Percentiles rank a stretch among this genome's conserved stretches.
These are phyloP conservation scores for Yarrowia deformans DNA, from an alignment of 805 yeast genomes.

Conservation along the genomic window DNA sequence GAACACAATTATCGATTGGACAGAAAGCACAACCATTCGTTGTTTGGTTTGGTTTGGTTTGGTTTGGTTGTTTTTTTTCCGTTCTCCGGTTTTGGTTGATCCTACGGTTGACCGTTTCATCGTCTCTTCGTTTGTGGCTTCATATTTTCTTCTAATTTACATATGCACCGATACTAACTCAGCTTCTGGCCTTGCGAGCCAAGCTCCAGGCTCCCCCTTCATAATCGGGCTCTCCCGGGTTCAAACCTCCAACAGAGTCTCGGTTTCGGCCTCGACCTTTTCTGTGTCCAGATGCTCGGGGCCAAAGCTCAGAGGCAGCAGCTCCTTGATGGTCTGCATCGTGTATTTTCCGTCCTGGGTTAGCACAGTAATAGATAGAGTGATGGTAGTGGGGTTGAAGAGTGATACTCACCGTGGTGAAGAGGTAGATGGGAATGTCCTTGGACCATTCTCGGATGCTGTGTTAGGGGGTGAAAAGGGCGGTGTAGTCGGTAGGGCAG, in stretches of 20 bases:
- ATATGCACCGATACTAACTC: constrained; percentile 18
- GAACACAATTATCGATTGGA: too few relatives aligned
- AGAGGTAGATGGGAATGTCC: constrained; percentile 72
- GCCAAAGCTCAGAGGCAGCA: constrained; percentile 86
- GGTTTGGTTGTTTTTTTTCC: too few relatives aligned
- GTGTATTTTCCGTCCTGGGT: constrained; percentile 55
- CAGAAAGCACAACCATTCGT: too few relatives aligned
- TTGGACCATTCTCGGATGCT: constrained; percentile 76
- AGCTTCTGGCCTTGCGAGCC: constrained; percentile 36
- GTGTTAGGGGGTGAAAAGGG: too few relatives aligned
- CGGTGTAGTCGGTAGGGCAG: too few relatives aligned
- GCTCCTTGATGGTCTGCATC: constrained; percentile 61
- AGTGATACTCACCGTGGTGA: constrained; percentile 51
- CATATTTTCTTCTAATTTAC: neutral
- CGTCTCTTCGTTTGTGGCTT: too few relatives aligned
- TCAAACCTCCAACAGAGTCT: constrained; percentile 14
- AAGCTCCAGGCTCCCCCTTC: constrained; percentile 35
- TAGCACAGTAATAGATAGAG: constrained; percentile 42
- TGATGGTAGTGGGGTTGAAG: neutral
- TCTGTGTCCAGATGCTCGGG: constrained; percentile 64
- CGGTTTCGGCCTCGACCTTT: constrained; percentile 25
- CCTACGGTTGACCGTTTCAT: too few relatives aligned
- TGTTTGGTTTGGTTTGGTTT: too few relatives aligned
- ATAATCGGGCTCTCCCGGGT: neutral
- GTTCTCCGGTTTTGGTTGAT: too few relatives aligned